Conservation (phyloP, 495 filamentous ascomycete genomes). For the Apodospora peruviana region DNA sequence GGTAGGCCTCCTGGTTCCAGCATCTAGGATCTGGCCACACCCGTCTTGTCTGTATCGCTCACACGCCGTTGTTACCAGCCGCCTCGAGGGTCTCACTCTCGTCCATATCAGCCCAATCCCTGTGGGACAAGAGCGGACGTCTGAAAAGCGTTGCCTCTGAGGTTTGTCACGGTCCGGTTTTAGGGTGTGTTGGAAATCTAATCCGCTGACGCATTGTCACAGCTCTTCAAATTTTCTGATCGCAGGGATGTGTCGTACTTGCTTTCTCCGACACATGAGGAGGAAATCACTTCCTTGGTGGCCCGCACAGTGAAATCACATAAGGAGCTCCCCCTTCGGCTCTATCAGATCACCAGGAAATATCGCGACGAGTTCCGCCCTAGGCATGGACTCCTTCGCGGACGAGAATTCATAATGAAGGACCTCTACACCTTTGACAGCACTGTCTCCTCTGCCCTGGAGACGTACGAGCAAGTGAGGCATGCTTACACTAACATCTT, state of each 20-base stretch:
- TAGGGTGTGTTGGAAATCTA: neutral
- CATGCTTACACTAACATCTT: conserved; percentile 70
- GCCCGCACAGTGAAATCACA: conserved; percentile 72
- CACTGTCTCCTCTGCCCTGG: conserved; percentile 55
- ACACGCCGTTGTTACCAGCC: conserved; percentile 37
- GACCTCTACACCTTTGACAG: conserved; percentile 95
- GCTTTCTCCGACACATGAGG: conserved; percentile 91
- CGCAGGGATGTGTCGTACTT: conserved; percentile 70
- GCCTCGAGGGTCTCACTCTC: conserved; percentile 87
- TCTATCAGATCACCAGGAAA: conserved; percentile 93
- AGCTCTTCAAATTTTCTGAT: conserved; percentile 80
- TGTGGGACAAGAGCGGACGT: conserved; percentile 64
- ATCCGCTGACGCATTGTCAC: conserved; percentile 8
- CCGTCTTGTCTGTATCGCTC: neutral
- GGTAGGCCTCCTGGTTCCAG: conserved; percentile 41
- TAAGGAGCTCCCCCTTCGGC: conserved; percentile 74
- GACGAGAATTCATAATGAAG: conserved; percentile 95
- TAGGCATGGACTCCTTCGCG: conserved; percentile 81
- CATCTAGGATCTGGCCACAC: neutral
- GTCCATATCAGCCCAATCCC: conserved; percentile 74
- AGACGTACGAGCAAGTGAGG: conserved; percentile 71
- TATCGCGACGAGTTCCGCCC: conserved; percentile 90
- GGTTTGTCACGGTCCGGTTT: conserved; percentile 21
- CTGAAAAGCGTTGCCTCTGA: conserved; percentile 33
- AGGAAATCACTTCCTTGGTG: conserved; percentile 85